Base-by-base conservation (phyloP, 2,329 filamentous ascomycete genomes). In the Fusarium vanettenii region DNA sequence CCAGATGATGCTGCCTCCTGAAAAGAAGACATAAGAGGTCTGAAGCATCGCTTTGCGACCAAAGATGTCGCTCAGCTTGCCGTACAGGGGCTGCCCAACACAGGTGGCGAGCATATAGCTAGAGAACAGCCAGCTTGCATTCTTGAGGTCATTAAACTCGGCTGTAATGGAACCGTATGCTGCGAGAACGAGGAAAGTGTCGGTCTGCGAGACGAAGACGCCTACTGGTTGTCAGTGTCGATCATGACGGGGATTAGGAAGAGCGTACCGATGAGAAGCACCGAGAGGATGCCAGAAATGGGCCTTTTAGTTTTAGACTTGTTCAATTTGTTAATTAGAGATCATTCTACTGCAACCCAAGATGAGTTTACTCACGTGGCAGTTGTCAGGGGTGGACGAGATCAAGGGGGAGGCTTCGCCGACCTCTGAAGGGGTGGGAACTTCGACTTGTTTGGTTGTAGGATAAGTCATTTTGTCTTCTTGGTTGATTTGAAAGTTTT, bases 51-150 rank as follows among this genome's bases (percentile, higher is more conserved):
- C 35, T 33, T 65, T 68, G 0, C 69, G 52, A 4, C 69, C 65
- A 31, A 48, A 71, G 5, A 71, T 71, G 14, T 71, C 55, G 41
- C 69, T 71, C 16, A 71, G 22, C 29, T 68, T 68, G 22, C 69
- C 65, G n/a, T 65, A 71, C 22, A 68, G 29, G 6, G 63, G 61
- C 33, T 69, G 69, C 3, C 55, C 56, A 7, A 29, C 62, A 48
- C 61, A 62, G 4, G 52, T 66, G 5, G 61, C 31, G 4, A 69
- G 48, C 37, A 65, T 68, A 37, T 63, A 71, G n/a, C 48, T 41
- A 2, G 60, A 65, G 18, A 64, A 27, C 0, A 72, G 33, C 67
- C 67, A 72, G 16, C 45, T 55, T 14, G 64, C 64, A n/a, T 65
- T 64, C 7, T 62, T 43, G 16, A 72, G 50, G 11, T 37, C 57